Evolutionary conservation across 441 rosid species (phyloP).

Genomic region (Erodium texanum): DNA sequence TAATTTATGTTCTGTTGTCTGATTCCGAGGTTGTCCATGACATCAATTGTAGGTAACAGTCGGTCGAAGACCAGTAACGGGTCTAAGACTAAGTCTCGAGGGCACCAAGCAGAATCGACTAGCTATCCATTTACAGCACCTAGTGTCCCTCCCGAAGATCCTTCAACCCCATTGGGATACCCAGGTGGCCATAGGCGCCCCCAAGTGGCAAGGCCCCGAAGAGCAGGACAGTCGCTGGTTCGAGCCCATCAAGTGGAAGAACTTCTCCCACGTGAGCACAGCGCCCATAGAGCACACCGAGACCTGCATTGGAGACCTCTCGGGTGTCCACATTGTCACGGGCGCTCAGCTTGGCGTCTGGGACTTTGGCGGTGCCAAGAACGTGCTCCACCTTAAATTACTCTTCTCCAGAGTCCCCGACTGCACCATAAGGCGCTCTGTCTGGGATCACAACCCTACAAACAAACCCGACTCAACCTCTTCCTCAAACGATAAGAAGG

Average conservation of each 20-base stretch:
- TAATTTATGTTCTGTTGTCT: conserved; percentile 4
- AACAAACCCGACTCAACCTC: conserved; percentile 48
- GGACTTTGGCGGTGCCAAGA: conserved; percentile 64
- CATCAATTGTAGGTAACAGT: conserved; percentile 48
- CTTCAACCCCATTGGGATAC: conserved; percentile 74
- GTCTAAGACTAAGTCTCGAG: conserved; percentile 56
- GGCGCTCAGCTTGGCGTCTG: conserved; percentile 77
- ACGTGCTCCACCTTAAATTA: conserved; percentile 55
- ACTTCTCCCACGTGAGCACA: conserved; percentile 81
- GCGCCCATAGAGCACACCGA: conserved; percentile 58
- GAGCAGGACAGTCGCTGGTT: conserved; percentile 87
- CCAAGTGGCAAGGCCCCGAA: conserved; percentile 82
- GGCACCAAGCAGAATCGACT: conserved; percentile 68
- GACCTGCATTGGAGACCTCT: conserved; percentile 71
- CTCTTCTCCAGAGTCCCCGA: conserved; percentile 73
- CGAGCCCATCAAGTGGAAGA: conserved; percentile 75
- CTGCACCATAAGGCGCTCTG: conserved; percentile 68
- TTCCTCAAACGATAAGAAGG: conserved; percentile 29
- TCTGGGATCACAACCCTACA: conserved; percentile 68
- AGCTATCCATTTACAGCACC: conserved; percentile 61
- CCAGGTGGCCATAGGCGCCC: conserved; percentile 71
- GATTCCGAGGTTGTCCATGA: background rate
- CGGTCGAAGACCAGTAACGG: conserved; percentile 72
- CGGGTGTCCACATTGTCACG: conserved; percentile 63
- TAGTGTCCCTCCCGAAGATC: conserved; percentile 66